Conservation (phyloP, 768 basidiomycete genomes). For the Coprinellus micaceus region DNA sequence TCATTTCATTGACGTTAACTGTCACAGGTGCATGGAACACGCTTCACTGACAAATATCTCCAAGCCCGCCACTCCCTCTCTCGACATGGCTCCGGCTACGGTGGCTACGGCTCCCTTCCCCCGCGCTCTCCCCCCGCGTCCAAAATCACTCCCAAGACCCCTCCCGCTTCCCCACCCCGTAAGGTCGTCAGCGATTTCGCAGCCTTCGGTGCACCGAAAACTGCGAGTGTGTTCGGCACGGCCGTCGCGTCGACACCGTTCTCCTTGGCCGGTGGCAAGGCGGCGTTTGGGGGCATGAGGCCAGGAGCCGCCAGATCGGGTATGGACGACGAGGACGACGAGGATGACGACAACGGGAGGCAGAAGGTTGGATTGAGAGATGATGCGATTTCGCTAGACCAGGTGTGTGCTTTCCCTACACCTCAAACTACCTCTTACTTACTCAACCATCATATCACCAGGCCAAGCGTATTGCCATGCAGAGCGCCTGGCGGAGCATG, state of each 20-base stretch:
- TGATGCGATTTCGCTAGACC: constrained; percentile 88
- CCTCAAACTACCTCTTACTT: constrained; percentile 7
- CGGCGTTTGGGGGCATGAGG: constrained; percentile 81
- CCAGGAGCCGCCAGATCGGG: constrained; percentile 28
- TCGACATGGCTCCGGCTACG: constrained; percentile 43
- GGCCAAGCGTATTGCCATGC: constrained; percentile 84
- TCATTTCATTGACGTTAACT: background rate
- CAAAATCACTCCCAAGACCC: constrained; percentile 12
- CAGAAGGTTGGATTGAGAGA: constrained; percentile 77
- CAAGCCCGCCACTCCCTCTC: constrained; percentile 60
- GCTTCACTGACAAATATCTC: constrained; percentile 96
- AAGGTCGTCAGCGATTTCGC: constrained; percentile 89
- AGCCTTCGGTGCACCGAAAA: constrained; percentile 72
- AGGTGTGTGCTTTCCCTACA: constrained; percentile 44
- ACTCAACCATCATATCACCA: constrained; percentile 22
- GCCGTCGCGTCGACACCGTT: constrained; percentile 80
- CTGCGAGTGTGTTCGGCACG: constrained; percentile 78
- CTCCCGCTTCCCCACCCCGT: constrained; percentile 67
- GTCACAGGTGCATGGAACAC: constrained; percentile 81
- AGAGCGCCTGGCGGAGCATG: constrained; percentile 82
- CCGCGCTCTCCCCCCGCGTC: constrained; percentile 33
- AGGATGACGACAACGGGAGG: constrained; percentile 55
- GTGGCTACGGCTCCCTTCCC: constrained; percentile 37
- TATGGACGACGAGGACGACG: constrained; percentile 67
- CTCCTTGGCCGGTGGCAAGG: constrained; percentile 73